These are phyloP conservation scores for Xylariaceae sp. DNA, from an alignment of 2,329 filamentous ascomycete species.

Conservation along the genomic window DNA sequence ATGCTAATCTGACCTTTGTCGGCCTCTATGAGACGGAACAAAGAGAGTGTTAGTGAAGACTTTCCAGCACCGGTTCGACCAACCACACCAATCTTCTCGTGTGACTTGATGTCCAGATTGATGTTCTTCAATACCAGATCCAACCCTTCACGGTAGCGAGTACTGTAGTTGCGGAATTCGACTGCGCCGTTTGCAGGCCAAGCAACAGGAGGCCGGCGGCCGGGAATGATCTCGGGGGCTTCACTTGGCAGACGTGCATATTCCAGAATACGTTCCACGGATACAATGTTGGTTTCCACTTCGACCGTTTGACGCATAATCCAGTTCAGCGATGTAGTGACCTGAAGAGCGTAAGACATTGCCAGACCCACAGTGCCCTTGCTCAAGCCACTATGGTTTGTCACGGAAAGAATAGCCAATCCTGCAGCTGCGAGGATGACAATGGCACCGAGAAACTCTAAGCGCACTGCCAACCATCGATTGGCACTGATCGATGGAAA, in stretches of 20 bases:
- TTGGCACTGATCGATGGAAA: conserved; percentile 94
- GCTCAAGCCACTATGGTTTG: conserved; percentile 58
- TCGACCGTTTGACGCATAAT: conserved; percentile 98
- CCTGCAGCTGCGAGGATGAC: conserved; percentile 86
- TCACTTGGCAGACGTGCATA: conserved; percentile 89
- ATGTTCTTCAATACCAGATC: conserved; percentile 93
- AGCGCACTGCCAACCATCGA: conserved; percentile 87
- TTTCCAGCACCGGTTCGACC: conserved; percentile 95
- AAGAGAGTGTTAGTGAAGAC: conserved; percentile 82
- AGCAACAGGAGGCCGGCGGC: conserved; percentile 77
- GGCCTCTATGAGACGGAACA: conserved; percentile 95
- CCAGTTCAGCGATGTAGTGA: conserved; percentile 97
- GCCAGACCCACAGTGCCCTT: conserved; percentile 81
- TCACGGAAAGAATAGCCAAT: conserved; percentile 76
- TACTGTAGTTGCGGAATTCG: conserved; percentile 89
- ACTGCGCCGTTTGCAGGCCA: conserved; percentile 91
- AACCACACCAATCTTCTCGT: conserved; percentile 97
- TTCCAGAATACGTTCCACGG: conserved; percentile 94
- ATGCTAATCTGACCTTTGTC: conserved; percentile 79
- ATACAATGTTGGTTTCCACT: conserved; percentile 99
- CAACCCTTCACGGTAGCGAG: conserved; percentile 82
- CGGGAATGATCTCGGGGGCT: conserved; percentile 87
- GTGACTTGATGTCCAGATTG: conserved; percentile 85
- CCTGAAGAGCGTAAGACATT: conserved; percentile 96
- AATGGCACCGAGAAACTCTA: conserved; percentile 91